Conservation (phyloP, 164 flowering plant species). For the Berberis thunbergii region DNA sequence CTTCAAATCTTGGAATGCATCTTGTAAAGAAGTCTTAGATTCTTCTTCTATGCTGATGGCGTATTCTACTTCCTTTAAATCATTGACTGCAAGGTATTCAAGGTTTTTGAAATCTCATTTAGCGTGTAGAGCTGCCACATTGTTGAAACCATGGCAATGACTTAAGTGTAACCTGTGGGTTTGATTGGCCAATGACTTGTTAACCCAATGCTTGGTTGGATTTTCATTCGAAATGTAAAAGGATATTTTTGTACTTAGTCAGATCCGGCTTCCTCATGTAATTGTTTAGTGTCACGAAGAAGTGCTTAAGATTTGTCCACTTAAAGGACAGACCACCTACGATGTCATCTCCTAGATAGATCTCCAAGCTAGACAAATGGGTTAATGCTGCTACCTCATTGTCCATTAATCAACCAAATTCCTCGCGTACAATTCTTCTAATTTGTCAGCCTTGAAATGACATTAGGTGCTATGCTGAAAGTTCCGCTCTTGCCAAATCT, state of each 20-base stretch:
- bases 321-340: background rate
- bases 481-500: too few relatives aligned
- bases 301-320: background rate
- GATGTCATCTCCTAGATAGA: background rate
- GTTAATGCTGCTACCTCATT: background rate
- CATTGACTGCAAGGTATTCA: background rate
- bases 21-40: background rate
- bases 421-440: background rate
- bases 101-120: background rate
- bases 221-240: background rate
- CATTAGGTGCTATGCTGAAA: background rate
- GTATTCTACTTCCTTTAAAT: background rate
- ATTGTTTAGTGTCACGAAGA: background rate
- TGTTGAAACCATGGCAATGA: background rate
- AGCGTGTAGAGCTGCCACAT: background rate
- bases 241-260: background rate
- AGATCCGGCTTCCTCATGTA: background rate
- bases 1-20: background rate
- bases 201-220: background rate
- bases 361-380: background rate
- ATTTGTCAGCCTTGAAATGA: background rate
- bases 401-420: background rate
- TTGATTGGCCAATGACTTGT: background rate
- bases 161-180: background rate
- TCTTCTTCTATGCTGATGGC: background rate